Percentiles rank a stretch among this genome's conserved stretches.
Conservation (phyloP, 768 basidiomycete genomes). For the Lentinula raphanica region DNA sequence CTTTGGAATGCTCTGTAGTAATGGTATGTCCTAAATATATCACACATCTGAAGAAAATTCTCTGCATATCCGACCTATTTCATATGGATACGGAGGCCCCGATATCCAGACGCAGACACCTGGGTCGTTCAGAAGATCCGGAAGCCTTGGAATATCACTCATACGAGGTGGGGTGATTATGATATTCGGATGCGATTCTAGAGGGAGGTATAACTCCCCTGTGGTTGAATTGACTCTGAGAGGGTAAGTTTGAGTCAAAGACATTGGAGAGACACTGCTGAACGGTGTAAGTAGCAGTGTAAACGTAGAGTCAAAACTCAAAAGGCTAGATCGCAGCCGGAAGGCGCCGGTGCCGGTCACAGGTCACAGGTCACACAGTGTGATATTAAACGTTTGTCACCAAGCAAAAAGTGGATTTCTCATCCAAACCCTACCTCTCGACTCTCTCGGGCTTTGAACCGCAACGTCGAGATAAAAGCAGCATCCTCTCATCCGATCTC, state of each 20-base stretch:
- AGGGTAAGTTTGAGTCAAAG: slow-evolving; percentile 19
- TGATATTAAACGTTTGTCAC: slow-evolving; percentile 1
- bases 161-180: slow-evolving; percentile 55
- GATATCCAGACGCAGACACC: slow-evolving; percentile 40
- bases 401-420: background rate
- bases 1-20: slow-evolving; percentile 29
- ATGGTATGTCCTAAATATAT: background rate
- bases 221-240: slow-evolving; percentile 36
- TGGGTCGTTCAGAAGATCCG: slow-evolving; percentile 44
- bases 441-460: slow-evolving; percentile 1
- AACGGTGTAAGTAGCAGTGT: too few relatives aligned
- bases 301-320: too few relatives aligned
- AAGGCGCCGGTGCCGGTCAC: too few relatives aligned
- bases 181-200: slow-evolving; percentile 47
- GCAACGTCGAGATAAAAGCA: background rate
- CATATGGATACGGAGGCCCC: slow-evolving; percentile 53
- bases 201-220: slow-evolving; percentile 51
- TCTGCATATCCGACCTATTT: slow-evolving; percentile 18
- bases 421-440: slow-evolving; percentile 5
- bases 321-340: too few relatives aligned
- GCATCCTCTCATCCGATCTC: slow-evolving; percentile 3
- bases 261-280: background rate
- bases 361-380: background rate
- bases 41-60: background rate
- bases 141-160: slow-evolving; percentile 33